Evolutionary conservation across 2,329 filamentous ascomycete species (phyloP).

Genomic region (Phialophora chinensis): DNA sequence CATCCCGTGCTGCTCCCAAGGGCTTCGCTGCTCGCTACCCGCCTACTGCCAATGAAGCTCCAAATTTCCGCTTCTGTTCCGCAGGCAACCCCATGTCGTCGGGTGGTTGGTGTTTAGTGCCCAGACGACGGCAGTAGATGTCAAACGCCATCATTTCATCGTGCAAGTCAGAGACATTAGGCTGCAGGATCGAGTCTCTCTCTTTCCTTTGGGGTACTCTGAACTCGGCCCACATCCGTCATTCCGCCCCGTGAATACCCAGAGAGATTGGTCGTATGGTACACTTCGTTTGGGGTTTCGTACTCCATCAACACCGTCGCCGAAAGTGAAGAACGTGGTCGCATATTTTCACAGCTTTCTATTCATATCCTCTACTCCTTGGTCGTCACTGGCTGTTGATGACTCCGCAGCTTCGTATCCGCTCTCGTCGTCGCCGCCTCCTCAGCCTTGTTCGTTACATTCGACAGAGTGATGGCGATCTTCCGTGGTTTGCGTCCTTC

Average conservation of each 20-base stretch:
- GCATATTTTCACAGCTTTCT: conserved; percentile 16
- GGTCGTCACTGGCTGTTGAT: conserved; percentile 20
- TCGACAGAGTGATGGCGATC: conserved; percentile 39
- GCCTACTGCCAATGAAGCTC: neutral
- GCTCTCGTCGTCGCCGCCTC: conserved; percentile 20
- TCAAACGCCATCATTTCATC: conserved; percentile 13
- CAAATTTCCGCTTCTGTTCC: neutral
- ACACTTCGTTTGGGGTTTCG: conserved; percentile 21
- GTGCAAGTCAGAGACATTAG: conserved; percentile 18
- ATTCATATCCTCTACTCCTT: conserved; percentile 24
- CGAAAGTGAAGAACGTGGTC: conserved; percentile 20
- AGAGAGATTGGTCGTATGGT: conserved; percentile 24
- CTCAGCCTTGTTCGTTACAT: conserved; percentile 29
- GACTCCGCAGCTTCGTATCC: conserved; percentile 19
- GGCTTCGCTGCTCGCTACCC: neutral
- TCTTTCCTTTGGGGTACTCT: neutral
- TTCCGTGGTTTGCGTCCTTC: conserved; percentile 36
- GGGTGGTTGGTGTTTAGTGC: neutral
- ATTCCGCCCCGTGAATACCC: conserved; percentile 2
- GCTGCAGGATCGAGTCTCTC: neutral
- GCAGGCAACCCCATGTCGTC: neutral
- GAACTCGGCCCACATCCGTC: neutral
- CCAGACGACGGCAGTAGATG: neutral
- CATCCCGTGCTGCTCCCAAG: too few relatives aligned
- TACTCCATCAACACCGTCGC: conserved; percentile 34